Percentiles rank a stretch among this genome's conserved stretches.
Conservation (phyloP, 2,329 filamentous ascomycete species). For the Drechslerella coelobrocha region DNA sequence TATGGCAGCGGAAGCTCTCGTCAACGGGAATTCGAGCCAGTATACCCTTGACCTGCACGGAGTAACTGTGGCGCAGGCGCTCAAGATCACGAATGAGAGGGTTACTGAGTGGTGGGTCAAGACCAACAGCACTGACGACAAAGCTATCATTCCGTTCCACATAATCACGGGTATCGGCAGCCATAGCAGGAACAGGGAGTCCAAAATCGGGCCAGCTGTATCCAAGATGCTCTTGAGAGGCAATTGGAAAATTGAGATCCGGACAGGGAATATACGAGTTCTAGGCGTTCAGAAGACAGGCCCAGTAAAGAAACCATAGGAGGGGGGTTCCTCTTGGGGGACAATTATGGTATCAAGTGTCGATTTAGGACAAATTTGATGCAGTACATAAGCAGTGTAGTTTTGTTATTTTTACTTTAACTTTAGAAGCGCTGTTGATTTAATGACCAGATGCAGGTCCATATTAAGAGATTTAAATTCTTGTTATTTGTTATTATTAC, state of each 20-base stretch:
- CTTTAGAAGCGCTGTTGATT: no score
- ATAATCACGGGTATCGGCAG: slow-evolving; percentile 53
- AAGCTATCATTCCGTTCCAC: slow-evolving; percentile 49
- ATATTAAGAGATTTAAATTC: no score
- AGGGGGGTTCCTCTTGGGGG: background rate
- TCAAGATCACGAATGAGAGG: slow-evolving; percentile 53
- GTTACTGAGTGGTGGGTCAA: slow-evolving; percentile 54
- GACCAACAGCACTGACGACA: slow-evolving; percentile 39
- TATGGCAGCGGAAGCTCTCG: slow-evolving; percentile 50
- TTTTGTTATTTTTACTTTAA: background rate
- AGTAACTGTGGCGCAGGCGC: slow-evolving; percentile 52
- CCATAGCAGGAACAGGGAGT: slow-evolving; percentile 51
- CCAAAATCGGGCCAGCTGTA: slow-evolving; percentile 53
- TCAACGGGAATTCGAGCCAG: slow-evolving; percentile 49
- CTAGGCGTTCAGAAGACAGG: slow-evolving; percentile 51
- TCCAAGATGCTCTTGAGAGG: slow-evolving; percentile 53
- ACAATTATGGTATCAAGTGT: no score
- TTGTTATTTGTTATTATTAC: no score
- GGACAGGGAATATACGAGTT: slow-evolving; percentile 51
- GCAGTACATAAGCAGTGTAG: background rate
- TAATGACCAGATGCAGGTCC: no score
- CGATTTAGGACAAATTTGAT: background rate
- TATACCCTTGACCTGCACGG: slow-evolving; percentile 53
- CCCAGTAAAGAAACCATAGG: slow-evolving; percentile 1
- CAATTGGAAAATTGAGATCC: slow-evolving; percentile 53